phyloP scores from a whole-genome alignment of 371 early-diverging fungal species.

The Saksenaea vasiformis region DNA sequence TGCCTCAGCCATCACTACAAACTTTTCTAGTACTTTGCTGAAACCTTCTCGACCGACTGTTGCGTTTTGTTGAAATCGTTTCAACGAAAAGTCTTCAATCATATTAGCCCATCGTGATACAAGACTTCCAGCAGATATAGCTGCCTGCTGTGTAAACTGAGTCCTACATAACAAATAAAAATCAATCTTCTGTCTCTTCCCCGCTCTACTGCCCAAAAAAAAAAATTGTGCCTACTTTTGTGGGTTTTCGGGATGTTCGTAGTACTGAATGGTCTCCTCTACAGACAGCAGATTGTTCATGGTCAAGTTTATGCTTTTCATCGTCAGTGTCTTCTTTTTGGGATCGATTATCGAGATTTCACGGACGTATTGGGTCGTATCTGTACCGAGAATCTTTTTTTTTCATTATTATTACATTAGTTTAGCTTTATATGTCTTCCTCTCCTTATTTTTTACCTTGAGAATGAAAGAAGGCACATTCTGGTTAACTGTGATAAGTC shows the following conservation, averaged over 20 bases:
- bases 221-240: slow-evolving; percentile 46
- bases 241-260: slow-evolving; percentile 50
- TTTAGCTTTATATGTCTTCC: neutral
- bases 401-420: neutral
- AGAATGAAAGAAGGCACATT: slow-evolving; percentile 77
- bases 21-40: slow-evolving; percentile 67
- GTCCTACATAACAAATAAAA: slow-evolving; percentile 45
- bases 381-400: slow-evolving; percentile 55
- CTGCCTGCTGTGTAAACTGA: slow-evolving; percentile 79
- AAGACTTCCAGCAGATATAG: slow-evolving; percentile 77
- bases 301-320: slow-evolving; percentile 76
- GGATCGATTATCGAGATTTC: slow-evolving; percentile 89
- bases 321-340: slow-evolving; percentile 63
- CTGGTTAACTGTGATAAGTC: slow-evolving; percentile 88
- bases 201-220: neutral
- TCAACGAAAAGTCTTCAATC: slow-evolving; percentile 87
- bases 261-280: slow-evolving; percentile 84
- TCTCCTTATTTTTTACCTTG: slow-evolving; percentile 40
- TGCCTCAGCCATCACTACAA: slow-evolving; percentile 47
- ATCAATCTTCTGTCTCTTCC: neutral
- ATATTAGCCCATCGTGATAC: slow-evolving; percentile 75
- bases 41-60: slow-evolving; percentile 74
- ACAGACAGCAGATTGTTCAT: slow-evolving; percentile 77
- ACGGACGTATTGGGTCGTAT: slow-evolving; percentile 78
- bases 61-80: slow-evolving; percentile 88